A percentile compares a stretch with the other conserved stretches of the same genome.
Evolutionary conservation across 495 filamentous ascomycete genomes (phyloP).

Genomic region (Aspergillus biplanus): DNA sequence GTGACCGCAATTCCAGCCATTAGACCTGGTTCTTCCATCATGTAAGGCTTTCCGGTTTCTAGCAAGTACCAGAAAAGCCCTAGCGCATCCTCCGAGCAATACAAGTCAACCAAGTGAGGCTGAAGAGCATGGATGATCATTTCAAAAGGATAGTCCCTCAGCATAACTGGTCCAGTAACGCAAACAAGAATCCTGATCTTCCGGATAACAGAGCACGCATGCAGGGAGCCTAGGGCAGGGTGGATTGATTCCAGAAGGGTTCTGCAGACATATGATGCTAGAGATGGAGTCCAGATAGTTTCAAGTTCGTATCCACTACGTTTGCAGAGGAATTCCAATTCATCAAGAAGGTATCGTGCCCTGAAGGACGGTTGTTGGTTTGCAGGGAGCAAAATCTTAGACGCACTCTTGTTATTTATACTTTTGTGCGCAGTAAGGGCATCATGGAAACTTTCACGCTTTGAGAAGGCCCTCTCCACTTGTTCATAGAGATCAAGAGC

Average conservation of each 20-base stretch:
- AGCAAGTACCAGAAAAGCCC: conserved; percentile 88
- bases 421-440: conserved; percentile 64
- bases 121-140: conserved; percentile 84
- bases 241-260: conserved; percentile 79
- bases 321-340: conserved; percentile 76
- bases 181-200: conserved; percentile 82
- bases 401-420: conserved; percentile 67
- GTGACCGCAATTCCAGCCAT: conserved; percentile 77
- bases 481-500: conserved; percentile 73
- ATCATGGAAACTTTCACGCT: conserved; percentile 57
- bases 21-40: conserved; percentile 69
- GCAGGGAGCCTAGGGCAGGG: conserved; percentile 83
- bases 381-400: conserved; percentile 61
- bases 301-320: conserved; percentile 64
- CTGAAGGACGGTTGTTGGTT: conserved; percentile 88
- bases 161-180: conserved; percentile 70
- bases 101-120: conserved; percentile 75
- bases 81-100: conserved; percentile 91
- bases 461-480: conserved; percentile 73
- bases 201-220: conserved; percentile 83
- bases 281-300: conserved; percentile 74
- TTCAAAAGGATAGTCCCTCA: conserved; percentile 83
- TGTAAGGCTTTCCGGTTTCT: conserved; percentile 64
- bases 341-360: conserved; percentile 70
- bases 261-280: conserved; percentile 76